A percentile compares a stretch with the other conserved stretches of the same genome.
Conservation (phyloP, 1,284 basidiomycete genomes). For the Macrocybe sp. region DNA sequence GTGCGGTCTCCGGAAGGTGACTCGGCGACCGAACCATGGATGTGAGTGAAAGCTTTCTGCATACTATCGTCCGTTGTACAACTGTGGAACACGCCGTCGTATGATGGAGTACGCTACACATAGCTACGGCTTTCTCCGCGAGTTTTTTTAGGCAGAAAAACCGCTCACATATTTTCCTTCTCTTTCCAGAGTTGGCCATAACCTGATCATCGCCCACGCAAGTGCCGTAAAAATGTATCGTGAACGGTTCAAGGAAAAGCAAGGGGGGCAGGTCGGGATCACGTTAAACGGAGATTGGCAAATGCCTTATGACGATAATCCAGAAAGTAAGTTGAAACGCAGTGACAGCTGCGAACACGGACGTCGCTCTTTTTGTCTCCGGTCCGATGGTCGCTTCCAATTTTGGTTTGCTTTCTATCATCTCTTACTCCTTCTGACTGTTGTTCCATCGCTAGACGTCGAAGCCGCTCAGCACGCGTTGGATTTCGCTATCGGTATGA, state of each 20-base stretch:
- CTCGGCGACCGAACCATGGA: constrained; percentile 72
- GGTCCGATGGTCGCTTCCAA: constrained; percentile 5
- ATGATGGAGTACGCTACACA: too few relatives aligned
- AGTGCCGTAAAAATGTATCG: constrained; percentile 63
- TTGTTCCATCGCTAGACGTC: constrained; percentile 39
- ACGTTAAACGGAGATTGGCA: constrained; percentile 79
- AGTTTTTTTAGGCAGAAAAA: not conserved
- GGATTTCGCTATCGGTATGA: constrained; percentile 64
- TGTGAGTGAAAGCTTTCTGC: constrained; percentile 30
- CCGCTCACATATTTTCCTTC: constrained; percentile 4
- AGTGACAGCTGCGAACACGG: too few relatives aligned
- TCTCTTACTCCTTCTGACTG: constrained; percentile 4
- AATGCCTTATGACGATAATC: constrained; percentile 65
- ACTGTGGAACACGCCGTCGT: too few relatives aligned
- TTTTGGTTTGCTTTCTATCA: constrained; percentile 1
- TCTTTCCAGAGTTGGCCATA: constrained; percentile 57
- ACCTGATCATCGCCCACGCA: constrained; percentile 66
- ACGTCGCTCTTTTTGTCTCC: too few relatives aligned
- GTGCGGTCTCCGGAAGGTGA: constrained; percentile 54
- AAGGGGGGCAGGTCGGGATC: constrained; percentile 69
- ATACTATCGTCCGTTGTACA: too few relatives aligned
- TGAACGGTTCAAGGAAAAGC: constrained; percentile 55
- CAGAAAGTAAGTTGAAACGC: constrained; percentile 47
- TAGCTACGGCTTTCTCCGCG: too few relatives aligned
- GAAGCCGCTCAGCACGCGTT: constrained; percentile 69